Percentiles rank a stretch among this genome's conserved stretches.
phyloP scores from a whole-genome alignment of 1,139 yeast genomes.

The Hanseniaspora sp. region DNA sequence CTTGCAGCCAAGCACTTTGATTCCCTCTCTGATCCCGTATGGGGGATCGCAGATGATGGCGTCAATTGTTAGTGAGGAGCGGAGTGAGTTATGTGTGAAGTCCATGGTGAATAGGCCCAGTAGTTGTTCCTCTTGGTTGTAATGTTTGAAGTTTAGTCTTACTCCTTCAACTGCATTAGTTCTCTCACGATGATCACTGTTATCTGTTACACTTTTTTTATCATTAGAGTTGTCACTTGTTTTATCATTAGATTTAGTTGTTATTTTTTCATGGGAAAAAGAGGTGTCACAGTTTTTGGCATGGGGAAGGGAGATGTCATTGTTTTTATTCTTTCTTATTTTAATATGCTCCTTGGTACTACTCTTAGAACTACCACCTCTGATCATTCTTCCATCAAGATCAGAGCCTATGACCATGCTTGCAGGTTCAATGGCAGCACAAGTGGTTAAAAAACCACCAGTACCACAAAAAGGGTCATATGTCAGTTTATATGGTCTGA shows the following conservation, averaged over 20 bases:
- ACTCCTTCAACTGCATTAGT: slow-evolving; percentile 20
- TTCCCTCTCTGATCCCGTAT: slow-evolving; percentile 91
- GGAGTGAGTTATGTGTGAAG: slow-evolving; percentile 78
- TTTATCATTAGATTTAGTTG: no score
- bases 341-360: not conserved
- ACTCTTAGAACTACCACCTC: slow-evolving; percentile 45
- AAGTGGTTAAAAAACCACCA: slow-evolving; percentile 85
- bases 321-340: slow-evolving; percentile 19
- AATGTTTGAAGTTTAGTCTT: slow-evolving; percentile 58
- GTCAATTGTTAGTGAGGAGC: slow-evolving; percentile 54
- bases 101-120: slow-evolving; percentile 84
- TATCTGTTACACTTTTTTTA: no score
- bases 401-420: slow-evolving; percentile 79
- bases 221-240: no score
- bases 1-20: slow-evolving; percentile 81
- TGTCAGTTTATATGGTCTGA: slow-evolving; percentile 49
- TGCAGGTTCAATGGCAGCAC: slow-evolving; percentile 57
- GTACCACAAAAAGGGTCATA: slow-evolving; percentile 97
- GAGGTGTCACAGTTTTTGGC: no score
- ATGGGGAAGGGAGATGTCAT: not conserved
- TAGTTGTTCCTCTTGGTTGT: slow-evolving; percentile 46
- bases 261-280: no score
- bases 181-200: no score
- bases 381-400: slow-evolving; percentile 73
- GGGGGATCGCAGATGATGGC: slow-evolving; percentile 94